These are phyloP conservation scores for Podaxis sp. DNA, from an alignment of 768 basidiomycete species.

Conservation along the genomic window DNA sequence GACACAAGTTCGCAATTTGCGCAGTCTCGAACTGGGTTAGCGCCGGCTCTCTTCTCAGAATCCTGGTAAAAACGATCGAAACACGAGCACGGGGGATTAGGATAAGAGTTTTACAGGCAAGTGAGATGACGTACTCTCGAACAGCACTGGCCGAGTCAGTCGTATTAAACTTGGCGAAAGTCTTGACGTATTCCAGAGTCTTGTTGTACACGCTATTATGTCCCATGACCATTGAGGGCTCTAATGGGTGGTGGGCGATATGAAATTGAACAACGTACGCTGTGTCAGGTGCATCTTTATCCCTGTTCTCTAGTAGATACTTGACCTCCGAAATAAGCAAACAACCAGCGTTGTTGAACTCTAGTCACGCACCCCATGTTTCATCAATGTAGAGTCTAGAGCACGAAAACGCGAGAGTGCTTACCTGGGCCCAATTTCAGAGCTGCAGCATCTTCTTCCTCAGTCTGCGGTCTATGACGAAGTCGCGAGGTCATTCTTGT, in stretches of 20 bases:
- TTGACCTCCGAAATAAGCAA: slow-evolving; percentile 91
- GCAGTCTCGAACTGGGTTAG: slow-evolving; percentile 91
- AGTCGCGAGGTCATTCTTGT: slow-evolving; percentile 55
- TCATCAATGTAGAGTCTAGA: not conserved
- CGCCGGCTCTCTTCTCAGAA: slow-evolving; percentile 73
- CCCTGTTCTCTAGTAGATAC: slow-evolving; percentile 82
- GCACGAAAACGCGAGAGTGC: slow-evolving; percentile 1
- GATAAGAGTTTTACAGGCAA: not conserved
- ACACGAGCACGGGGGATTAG: not conserved
- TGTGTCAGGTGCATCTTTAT: slow-evolving; percentile 86
- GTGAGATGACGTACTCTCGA: slow-evolving; percentile 64
- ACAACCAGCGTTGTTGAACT: slow-evolving; percentile 91
- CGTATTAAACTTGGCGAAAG: slow-evolving; percentile 87
- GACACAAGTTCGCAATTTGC: slow-evolving; percentile 90
- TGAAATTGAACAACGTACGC: slow-evolving; percentile 48
- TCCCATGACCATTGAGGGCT: not conserved
- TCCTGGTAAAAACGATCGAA: slow-evolving; percentile 39
- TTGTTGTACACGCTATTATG: slow-evolving; percentile 82
- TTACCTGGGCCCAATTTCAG: slow-evolving; percentile 78
- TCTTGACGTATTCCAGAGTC: slow-evolving; percentile 88
- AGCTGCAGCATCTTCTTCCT: slow-evolving; percentile 86
- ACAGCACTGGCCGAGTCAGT: slow-evolving; percentile 83
- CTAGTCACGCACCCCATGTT: slow-evolving; percentile 34
- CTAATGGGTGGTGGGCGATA: not conserved
- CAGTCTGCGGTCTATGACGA: slow-evolving; percentile 62